These are phyloP conservation scores for Phytophthora constricta DNA, from an alignment of 352 stramenopile genomes.

Conservation along the genomic window DNA sequence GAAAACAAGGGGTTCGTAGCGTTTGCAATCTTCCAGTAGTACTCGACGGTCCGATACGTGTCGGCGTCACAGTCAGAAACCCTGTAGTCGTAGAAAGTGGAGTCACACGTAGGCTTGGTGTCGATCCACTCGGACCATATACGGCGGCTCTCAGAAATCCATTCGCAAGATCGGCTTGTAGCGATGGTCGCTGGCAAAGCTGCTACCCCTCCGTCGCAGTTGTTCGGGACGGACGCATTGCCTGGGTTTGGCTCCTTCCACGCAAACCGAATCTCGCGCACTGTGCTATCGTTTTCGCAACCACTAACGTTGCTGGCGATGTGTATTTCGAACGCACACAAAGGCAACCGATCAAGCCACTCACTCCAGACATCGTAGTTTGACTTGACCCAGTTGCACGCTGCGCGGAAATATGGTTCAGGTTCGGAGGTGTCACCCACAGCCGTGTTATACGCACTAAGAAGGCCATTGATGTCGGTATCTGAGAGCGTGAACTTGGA, in stretches of 20 bases:
- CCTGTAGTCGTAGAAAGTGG: conserved; percentile 50
- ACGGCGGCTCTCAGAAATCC: conserved; percentile 33
- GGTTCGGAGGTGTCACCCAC: background rate
- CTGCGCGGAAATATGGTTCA: conserved; percentile 40
- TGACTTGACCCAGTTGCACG: conserved; percentile 46
- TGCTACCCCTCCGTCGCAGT: conserved; percentile 48
- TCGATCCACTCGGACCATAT: conserved; percentile 47
- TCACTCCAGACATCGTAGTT: conserved; percentile 46
- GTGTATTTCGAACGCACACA: conserved; percentile 43
- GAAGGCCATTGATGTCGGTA: conserved; percentile 41
- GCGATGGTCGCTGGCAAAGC: conserved; percentile 29
- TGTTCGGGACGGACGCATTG: conserved; percentile 41
- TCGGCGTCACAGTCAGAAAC: conserved; percentile 39
- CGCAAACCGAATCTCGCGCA: conserved; percentile 38
- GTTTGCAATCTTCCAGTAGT: conserved; percentile 46
- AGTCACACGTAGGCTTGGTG: conserved; percentile 42
- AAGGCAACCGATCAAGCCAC: conserved; percentile 37
- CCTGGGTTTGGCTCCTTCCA: conserved; percentile 50
- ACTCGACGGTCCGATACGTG: conserved; percentile 35
- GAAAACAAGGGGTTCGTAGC: conserved; percentile 21
- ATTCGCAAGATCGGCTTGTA: conserved; percentile 57
- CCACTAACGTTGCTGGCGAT: conserved; percentile 33
- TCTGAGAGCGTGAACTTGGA: conserved; percentile 40
- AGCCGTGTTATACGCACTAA: conserved; percentile 28
- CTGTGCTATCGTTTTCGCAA: conserved; percentile 35